A percentile compares a stretch with the other conserved stretches of the same genome.
These are phyloP conservation scores for Diaporthe sp. DNA, from an alignment of 2,329 filamentous ascomycete genomes.

Conservation along the genomic window DNA sequence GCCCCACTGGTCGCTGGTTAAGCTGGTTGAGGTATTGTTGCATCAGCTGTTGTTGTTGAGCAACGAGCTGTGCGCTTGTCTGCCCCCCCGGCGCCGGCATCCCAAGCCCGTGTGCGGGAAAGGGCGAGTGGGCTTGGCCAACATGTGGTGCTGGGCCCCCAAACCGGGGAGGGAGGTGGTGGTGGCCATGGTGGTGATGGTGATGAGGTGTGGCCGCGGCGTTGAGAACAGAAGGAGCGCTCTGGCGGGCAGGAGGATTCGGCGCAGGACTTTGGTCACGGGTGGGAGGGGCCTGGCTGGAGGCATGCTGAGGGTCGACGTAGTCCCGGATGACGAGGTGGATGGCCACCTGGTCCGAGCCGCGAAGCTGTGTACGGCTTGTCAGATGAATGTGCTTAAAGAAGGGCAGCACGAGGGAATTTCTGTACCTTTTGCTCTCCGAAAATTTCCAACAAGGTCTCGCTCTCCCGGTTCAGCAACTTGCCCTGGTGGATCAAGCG, in stretches of 20 bases:
- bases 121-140: slow-evolving; percentile 23
- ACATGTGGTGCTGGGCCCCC: neutral
- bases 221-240: slow-evolving; percentile 23
- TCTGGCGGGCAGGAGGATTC: slow-evolving; percentile 16
- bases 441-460: slow-evolving; percentile 70
- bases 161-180: slow-evolving; percentile 21
- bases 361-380: slow-evolving; percentile 54
- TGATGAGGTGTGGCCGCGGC: slow-evolving; percentile 35
- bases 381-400: slow-evolving; percentile 6
- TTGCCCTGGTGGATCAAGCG: slow-evolving; percentile 73
- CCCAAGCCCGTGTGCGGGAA: slow-evolving; percentile 5
- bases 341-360: slow-evolving; percentile 63
- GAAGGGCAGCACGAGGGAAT: neutral
- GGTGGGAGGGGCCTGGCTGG: slow-evolving; percentile 44
- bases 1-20: slow-evolving; percentile 56
- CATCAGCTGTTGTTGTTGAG: slow-evolving; percentile 57
- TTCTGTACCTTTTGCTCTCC: slow-evolving; percentile 65
- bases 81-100: slow-evolving; percentile 24
- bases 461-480: slow-evolving; percentile 65
- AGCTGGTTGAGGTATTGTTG: slow-evolving; percentile 61
- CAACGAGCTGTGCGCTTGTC: slow-evolving; percentile 41
- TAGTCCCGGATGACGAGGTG: slow-evolving; percentile 65
- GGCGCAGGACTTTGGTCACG: slow-evolving; percentile 48
- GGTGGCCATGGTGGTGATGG: slow-evolving; percentile 34
- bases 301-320: slow-evolving; percentile 47